A percentile compares a stretch with the other conserved stretches of the same genome.
phyloP scores from a whole-genome alignment of 805 yeast species.

The Nakazawaea ishiwadae region DNA sequence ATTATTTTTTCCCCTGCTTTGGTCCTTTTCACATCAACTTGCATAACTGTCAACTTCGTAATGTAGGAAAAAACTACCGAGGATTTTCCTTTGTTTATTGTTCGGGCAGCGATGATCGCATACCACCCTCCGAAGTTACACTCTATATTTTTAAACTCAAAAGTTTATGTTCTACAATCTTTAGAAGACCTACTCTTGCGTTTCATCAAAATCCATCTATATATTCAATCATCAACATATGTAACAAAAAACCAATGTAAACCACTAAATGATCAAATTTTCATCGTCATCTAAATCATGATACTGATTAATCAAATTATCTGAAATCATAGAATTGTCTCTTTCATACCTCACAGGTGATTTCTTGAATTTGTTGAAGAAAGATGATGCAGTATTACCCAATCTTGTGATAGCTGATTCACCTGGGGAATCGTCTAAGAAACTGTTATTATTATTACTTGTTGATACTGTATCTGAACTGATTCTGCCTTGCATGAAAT shows the following conservation, averaged over 20 bases:
- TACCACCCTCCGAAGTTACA: too few relatives aligned
- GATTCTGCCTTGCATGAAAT: background rate
- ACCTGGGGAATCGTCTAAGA: background rate
- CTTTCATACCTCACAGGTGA: background rate
- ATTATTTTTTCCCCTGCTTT: too few relatives aligned
- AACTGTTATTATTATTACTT: background rate
- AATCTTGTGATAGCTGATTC: background rate
- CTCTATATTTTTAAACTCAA: too few relatives aligned
- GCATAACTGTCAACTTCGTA: too few relatives aligned
- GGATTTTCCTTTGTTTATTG: too few relatives aligned
- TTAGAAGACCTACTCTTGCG: too few relatives aligned
- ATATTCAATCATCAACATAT: too few relatives aligned
- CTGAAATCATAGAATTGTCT: constrained; percentile 6
- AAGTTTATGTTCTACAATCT: too few relatives aligned
- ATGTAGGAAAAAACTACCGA: too few relatives aligned
- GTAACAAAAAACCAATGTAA: background rate
- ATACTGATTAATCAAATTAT: constrained; percentile 2
- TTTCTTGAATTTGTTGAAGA: background rate
- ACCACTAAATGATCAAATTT: constrained; percentile 3
- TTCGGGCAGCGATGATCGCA: too few relatives aligned
- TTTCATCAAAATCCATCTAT: too few relatives aligned
- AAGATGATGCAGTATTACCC: background rate
- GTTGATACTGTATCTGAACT: constrained; percentile 1
- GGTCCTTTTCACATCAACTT: too few relatives aligned
- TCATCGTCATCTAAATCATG: constrained; percentile 9